phyloP scores from a whole-genome alignment of 2,329 filamentous ascomycete species.

The Talaromyces verruculosus region DNA sequence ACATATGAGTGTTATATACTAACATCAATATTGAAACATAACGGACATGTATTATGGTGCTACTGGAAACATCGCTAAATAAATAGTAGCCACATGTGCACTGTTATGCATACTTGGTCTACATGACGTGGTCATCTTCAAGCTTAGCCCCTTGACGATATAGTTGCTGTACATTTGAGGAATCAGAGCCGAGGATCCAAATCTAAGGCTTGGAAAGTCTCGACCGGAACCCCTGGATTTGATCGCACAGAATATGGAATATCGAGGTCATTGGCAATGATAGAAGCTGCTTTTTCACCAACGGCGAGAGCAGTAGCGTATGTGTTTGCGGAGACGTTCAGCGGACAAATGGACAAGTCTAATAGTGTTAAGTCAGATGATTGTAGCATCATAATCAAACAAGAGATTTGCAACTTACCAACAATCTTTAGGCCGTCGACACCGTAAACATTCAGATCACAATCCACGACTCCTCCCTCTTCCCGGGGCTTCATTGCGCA shows the following conservation, averaged over 20 bases:
- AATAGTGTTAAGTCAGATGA: not conserved
- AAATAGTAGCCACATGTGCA: too few species aligned
- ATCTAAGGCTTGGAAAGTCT: too few species aligned
- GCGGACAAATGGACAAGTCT: conserved; percentile 32
- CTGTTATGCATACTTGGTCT: too few species aligned
- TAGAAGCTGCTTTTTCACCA: conserved; percentile 45
- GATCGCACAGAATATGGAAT: conserved; percentile 6
- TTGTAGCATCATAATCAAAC: not conserved
- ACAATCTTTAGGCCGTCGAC: conserved; percentile 14
- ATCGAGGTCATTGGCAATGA: conserved; percentile 34
- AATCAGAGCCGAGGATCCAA: not conserved
- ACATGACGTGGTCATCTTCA: not conserved
- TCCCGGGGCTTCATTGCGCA: conserved; percentile 22
- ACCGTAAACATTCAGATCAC: conserved; percentile 23
- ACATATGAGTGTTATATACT: too few species aligned
- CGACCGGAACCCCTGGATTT: not conserved
- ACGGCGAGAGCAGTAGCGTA: conserved; percentile 49
- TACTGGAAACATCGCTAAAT: too few species aligned
- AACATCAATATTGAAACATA: too few species aligned
- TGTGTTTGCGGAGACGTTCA: conserved; percentile 47
- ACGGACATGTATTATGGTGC: too few species aligned
- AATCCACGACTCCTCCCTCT: conserved; percentile 22
- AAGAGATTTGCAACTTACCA: not conserved
- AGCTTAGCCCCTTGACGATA: not conserved
- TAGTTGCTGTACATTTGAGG: not conserved